Evolutionary conservation across 2,329 filamentous ascomycete species (phyloP).

Genomic region (Emericellopsis cladophorae): DNA sequence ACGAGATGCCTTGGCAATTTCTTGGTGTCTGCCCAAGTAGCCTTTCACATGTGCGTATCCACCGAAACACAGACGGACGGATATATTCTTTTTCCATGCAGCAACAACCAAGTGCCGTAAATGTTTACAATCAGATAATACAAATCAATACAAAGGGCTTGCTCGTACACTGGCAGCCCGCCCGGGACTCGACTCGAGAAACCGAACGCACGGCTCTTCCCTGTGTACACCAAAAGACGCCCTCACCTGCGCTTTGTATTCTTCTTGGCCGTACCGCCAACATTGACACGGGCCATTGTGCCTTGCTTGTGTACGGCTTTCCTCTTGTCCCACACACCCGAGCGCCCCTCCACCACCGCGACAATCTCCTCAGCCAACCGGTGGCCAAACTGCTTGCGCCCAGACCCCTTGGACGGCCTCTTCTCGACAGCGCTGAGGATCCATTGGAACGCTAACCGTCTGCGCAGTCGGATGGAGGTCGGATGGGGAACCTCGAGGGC

Average conservation of each 20-base stretch:
- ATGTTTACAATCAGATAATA: not conserved
- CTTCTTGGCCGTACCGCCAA: slow-evolving; percentile 23
- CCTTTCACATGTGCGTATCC: too few species aligned
- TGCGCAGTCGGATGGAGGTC: slow-evolving; percentile 59
- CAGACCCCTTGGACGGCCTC: slow-evolving; percentile 59
- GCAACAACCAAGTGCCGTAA: too few species aligned
- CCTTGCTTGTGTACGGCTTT: slow-evolving; percentile 67
- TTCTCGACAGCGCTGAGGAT: slow-evolving; percentile 76
- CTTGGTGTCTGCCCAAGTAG: too few species aligned
- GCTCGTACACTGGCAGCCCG: not conserved
- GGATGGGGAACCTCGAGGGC: slow-evolving; percentile 75
- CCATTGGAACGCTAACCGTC: slow-evolving; percentile 74
- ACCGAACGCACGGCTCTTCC: not conserved
- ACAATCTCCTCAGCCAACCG: slow-evolving; percentile 79
- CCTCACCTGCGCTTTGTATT: slow-evolving; percentile 19
- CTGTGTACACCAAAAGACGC: not conserved
- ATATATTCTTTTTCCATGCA: too few species aligned
- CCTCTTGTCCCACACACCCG: slow-evolving; percentile 73
- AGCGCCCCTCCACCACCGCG: slow-evolving; percentile 75
- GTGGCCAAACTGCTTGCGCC: slow-evolving; percentile 59
- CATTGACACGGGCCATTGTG: slow-evolving; percentile 66
- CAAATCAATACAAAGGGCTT: not conserved
- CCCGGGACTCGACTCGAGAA: not conserved
- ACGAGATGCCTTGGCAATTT: too few species aligned
- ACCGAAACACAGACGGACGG: too few species aligned